phyloP scores from a whole-genome alignment of 441 rosid genomes.

The Bruguiera hainesii region DNA sequence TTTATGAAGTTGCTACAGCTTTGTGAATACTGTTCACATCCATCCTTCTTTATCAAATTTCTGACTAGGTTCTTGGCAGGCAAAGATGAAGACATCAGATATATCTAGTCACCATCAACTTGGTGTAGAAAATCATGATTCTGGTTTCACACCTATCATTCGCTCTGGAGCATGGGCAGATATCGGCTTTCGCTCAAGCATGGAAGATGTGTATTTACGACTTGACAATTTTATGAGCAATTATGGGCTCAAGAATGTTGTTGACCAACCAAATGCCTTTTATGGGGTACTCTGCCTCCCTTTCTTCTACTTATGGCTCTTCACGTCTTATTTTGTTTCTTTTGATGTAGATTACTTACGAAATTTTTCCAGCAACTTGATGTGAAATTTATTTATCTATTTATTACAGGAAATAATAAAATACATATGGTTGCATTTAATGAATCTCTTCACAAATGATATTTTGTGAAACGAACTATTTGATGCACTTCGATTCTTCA shows the following conservation, averaged over 20 bases:
- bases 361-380: too few species aligned
- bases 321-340: background rate
- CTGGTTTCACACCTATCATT: constrained; percentile 50
- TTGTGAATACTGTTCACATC: background rate
- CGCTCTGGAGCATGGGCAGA: constrained; percentile 92
- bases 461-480: too few species aligned
- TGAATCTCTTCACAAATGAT: too few species aligned
- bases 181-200: constrained; percentile 55
- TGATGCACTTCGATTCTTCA: too few species aligned
- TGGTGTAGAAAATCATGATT: constrained; percentile 31
- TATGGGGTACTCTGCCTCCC: constrained; percentile 58
- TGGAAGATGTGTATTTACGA: constrained; percentile 80
- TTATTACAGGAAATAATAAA: too few species aligned
- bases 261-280: constrained; percentile 64
- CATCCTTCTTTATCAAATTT: constrained; percentile 9
- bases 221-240: constrained; percentile 53
- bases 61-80: constrained; percentile 42
- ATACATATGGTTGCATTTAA: too few species aligned
- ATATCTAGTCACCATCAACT: constrained; percentile 39
- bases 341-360: too few species aligned
- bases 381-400: too few species aligned
- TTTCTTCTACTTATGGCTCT: background rate
- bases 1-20: background rate
- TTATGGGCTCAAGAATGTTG: constrained; percentile 38
- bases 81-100: constrained; percentile 46